Evolutionary conservation across 108 stramenopile species (phyloP).

Genomic region (Aurantiochytrium sp.): DNA sequence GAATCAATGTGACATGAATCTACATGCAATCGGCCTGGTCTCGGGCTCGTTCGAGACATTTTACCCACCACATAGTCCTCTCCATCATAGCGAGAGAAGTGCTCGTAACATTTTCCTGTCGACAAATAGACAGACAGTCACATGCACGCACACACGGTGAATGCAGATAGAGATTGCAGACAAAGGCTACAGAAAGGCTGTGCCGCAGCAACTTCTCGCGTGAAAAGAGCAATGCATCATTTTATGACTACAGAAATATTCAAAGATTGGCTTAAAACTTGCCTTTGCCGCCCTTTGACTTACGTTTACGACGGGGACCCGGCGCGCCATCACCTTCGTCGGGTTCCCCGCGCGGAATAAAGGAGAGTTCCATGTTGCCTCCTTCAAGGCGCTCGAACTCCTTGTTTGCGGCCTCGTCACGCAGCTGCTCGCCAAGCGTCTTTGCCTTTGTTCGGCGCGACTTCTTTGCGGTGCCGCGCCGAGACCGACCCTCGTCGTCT

Average conservation of each 20-base stretch:
- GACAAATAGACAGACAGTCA: too few relatives aligned
- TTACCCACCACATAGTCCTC: too few relatives aligned
- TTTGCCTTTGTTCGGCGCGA: background rate
- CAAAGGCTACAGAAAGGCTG: background rate
- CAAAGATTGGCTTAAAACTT: background rate
- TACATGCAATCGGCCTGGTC: too few relatives aligned
- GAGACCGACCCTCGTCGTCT: background rate
- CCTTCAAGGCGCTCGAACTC: background rate
- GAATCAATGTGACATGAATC: too few relatives aligned
- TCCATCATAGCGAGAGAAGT: too few relatives aligned
- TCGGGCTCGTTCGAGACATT: too few relatives aligned
- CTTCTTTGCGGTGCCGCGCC: background rate
- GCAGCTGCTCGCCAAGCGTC: background rate
- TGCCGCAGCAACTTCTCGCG: background rate
- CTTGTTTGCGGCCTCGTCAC: background rate
- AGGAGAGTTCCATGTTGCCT: background rate
- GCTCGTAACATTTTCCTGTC: too few relatives aligned
- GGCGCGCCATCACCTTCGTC: background rate
- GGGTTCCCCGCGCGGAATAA: background rate
- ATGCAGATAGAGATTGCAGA: background rate
- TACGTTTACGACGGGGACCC: background rate
- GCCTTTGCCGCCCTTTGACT: background rate
- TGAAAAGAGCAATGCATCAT: background rate
- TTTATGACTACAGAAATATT: too few relatives aligned
- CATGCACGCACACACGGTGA: too few relatives aligned